Evolutionary conservation across 768 basidiomycete genomes (phyloP), one percentile per base, ranked within the genome.

Genomic region (Naematelia aurantialba): DNA sequence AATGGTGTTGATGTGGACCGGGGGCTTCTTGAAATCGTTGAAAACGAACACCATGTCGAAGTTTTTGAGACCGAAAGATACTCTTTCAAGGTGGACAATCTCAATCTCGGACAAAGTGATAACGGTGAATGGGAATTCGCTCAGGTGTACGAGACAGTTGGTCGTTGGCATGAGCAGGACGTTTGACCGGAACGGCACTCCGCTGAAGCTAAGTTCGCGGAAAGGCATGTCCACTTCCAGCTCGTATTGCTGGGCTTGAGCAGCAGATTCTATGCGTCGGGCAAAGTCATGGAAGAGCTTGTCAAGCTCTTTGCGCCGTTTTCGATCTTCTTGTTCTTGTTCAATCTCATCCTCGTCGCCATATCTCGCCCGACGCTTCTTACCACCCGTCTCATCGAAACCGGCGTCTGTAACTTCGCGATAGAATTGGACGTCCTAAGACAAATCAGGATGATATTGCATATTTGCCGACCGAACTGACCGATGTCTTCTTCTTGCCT

Each of bases 321-420:
- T 91, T 51, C 93, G 82, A 76, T 99, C 96, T 75, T 92, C 90
- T 73, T 98, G 94, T 74, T 98, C 96, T 80, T 94, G 89, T 80
- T 98, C 93, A 61, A 98, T 92, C 78, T 98, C 96, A 74, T 99
- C 96, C 76, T 99, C 96, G 71, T 98, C 96, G 26, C 92, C 92
- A 70, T 97, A 97, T 56, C 94, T 85, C 69, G 92, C 89, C 77
- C 96, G 92, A 55, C 94, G 85, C 78, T 98, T 98, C 67, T 93
- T 84, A 69, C 98, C 98, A n/a, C 96, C 96, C 1, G 96, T 98
- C 78, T 99, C 96, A 70, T 99, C 96, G 71, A 98, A 97, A 63
- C 93, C 89, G 26, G 94, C 89, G 66, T 99, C 96, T 0, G 91
- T 89, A 5, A 93, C 94, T 79, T 98, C 96, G 8, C 94, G 89